A percentile compares a stretch with the other conserved stretches of the same genome.
Evolutionary conservation across 23 red algal species (phyloP).

Genomic region (Chondrus crispus): DNA sequence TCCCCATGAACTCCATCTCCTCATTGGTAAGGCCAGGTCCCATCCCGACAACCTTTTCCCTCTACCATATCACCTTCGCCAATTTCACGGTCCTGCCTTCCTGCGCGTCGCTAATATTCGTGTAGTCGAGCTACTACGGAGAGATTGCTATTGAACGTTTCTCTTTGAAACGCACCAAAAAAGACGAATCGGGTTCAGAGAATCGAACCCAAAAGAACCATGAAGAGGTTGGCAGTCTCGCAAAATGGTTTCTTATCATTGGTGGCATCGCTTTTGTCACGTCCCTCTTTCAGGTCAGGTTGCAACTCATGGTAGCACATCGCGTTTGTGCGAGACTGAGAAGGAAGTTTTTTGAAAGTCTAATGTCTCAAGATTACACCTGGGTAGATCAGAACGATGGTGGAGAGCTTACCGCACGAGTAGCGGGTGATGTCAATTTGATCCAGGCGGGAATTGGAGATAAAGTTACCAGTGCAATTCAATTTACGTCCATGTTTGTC

Average conservation of each 20-base stretch:
- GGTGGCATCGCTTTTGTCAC: constrained; percentile 74
- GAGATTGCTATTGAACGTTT: no score
- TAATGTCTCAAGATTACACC: constrained; percentile 70
- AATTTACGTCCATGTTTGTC: constrained; percentile 69
- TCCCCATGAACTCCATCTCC: no score
- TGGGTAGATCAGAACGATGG: constrained; percentile 66
- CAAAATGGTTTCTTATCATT: constrained; percentile 82
- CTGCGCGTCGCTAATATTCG: no score
- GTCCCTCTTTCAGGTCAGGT: constrained; percentile 53
- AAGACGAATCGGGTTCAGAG: no score
- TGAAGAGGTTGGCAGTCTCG: constrained; percentile 49
- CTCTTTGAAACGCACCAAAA: no score
- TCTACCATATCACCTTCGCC: no score
- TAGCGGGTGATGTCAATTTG: constrained; percentile 69
- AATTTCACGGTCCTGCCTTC: no score
- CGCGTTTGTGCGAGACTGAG: constrained; percentile 60
- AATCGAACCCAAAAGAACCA: no score
- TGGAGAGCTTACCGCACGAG: constrained; percentile 66
- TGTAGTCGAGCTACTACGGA: no score
- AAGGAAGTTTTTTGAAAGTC: constrained; percentile 58
- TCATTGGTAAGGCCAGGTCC: no score
- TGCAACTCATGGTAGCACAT: constrained; percentile 63
- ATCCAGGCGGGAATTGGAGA: constrained; percentile 74
- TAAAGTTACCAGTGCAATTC: constrained; percentile 58
- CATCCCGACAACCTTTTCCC: no score